These are phyloP conservation scores for Ophiostoma ulmi DNA, from an alignment of 2,329 filamentous ascomycete species.

Conservation along the genomic window DNA sequence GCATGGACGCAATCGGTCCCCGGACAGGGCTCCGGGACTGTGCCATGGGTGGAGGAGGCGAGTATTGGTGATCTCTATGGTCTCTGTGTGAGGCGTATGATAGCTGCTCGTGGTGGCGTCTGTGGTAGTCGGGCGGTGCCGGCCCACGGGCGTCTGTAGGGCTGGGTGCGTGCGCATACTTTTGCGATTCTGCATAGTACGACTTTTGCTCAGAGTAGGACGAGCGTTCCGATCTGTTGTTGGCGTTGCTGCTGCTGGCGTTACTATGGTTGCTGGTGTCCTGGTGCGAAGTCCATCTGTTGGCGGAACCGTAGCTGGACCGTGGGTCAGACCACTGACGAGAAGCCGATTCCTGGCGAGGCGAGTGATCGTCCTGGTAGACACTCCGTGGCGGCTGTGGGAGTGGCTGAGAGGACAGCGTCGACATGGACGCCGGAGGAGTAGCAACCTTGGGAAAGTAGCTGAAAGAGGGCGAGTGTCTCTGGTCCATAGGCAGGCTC, in stretches of 20 bases:
- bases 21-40: constrained; percentile 11
- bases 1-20: background rate
- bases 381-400: background rate
- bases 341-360: constrained; percentile 12
- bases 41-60: constrained; percentile 7
- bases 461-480: constrained; percentile 36
- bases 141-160: constrained; percentile 5
- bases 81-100: background rate
- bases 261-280: background rate
- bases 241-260: background rate
- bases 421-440: background rate
- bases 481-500: constrained; percentile 19
- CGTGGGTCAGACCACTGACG: background rate
- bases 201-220: constrained; percentile 12
- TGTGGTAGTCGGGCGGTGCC: constrained; percentile 15
- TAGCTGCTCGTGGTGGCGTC: constrained; percentile 11
- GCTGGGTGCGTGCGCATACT: constrained; percentile 13
- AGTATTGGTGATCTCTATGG: background rate
- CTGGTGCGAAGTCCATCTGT: constrained; percentile 12
- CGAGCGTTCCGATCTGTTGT: background rate
- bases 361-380: constrained; percentile 16
- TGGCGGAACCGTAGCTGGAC: constrained; percentile 18
- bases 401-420: background rate
- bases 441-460: constrained; percentile 42
- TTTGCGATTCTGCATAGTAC: constrained; percentile 3